phyloP scores from a whole-genome alignment of 768 basidiomycete genomes.

The Russula sp. region DNA sequence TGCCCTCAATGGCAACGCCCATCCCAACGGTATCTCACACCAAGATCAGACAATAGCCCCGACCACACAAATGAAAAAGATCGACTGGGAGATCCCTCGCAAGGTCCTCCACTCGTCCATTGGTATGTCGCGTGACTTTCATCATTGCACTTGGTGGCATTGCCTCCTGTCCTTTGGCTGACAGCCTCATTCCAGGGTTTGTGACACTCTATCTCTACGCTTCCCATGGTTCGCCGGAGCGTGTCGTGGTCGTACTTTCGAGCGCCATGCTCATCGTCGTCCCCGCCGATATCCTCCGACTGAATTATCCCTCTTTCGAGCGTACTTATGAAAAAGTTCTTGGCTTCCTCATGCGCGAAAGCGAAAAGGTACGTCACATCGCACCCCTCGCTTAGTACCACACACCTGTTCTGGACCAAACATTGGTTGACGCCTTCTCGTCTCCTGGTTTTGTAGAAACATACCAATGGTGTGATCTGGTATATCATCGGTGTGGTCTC shows the following conservation, averaged over 20 bases:
- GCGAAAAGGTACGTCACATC: slow-evolving; percentile 53
- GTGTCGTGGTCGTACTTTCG: slow-evolving; percentile 56
- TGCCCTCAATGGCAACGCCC: slow-evolving; percentile 9
- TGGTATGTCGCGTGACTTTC: slow-evolving; percentile 42
- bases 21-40: slow-evolving; percentile 1
- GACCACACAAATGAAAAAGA: slow-evolving; percentile 12
- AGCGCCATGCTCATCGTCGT: slow-evolving; percentile 59
- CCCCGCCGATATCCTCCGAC: slow-evolving; percentile 69
- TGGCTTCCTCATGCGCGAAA: slow-evolving; percentile 86
- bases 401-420: background rate
- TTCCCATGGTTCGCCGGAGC: slow-evolving; percentile 39
- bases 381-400: background rate
- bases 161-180: background rate
- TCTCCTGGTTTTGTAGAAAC: slow-evolving; percentile 34
- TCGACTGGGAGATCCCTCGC: slow-evolving; percentile 88
- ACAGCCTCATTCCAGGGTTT: slow-evolving; percentile 40
- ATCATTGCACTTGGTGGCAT: background rate
- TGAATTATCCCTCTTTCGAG: slow-evolving; percentile 58
- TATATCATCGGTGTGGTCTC: slow-evolving; percentile 83
- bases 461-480: slow-evolving; percentile 84
- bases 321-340: slow-evolving; percentile 60
- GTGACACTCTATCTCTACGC: slow-evolving; percentile 53
- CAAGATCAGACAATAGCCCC: background rate
- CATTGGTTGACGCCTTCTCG: background rate
- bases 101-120: slow-evolving; percentile 86